A percentile compares a stretch with the other conserved stretches of the same genome.
phyloP scores from a whole-genome alignment of 257 asterid species.

The Forsythia viridissima region DNA sequence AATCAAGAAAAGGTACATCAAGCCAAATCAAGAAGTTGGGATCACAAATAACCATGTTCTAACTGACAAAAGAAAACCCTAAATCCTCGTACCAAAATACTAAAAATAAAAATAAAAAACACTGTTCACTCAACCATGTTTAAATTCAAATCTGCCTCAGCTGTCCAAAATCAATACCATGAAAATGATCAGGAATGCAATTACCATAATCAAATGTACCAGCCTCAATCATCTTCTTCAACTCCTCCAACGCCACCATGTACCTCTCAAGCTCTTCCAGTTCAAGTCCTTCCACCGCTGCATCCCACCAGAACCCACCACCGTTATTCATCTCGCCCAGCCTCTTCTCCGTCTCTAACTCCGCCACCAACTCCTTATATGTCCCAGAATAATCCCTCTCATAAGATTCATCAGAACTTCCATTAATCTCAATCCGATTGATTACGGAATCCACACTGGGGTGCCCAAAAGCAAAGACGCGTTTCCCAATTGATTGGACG shows the following conservation, averaged over 20 bases:
- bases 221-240: constrained; percentile 19
- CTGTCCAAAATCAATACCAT: no score
- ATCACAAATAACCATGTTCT: no score
- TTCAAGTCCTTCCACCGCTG: constrained; percentile 29
- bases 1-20: no score
- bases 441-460: constrained; percentile 31
- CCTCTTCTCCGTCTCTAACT: constrained; percentile 39
- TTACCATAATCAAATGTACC: no score
- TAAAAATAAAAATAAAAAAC: no score
- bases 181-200: no score
- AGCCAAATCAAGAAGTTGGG: no score
- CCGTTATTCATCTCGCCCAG: constrained; percentile 21
- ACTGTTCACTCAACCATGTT: no score
- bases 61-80: no score
- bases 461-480: constrained; percentile 40
- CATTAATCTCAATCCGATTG: constrained; percentile 26
- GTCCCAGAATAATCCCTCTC: constrained; percentile 26
- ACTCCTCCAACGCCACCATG: constrained; percentile 40
- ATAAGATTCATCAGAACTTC: not conserved
- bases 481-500: constrained; percentile 41
- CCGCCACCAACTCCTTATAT: not conserved
- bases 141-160: no score
- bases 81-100: no score
- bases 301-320: constrained; percentile 35
- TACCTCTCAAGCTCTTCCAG: constrained; percentile 45